Conservation (phyloP, 1,139 yeast species). For the Geotrichum citri-aurantii region DNA sequence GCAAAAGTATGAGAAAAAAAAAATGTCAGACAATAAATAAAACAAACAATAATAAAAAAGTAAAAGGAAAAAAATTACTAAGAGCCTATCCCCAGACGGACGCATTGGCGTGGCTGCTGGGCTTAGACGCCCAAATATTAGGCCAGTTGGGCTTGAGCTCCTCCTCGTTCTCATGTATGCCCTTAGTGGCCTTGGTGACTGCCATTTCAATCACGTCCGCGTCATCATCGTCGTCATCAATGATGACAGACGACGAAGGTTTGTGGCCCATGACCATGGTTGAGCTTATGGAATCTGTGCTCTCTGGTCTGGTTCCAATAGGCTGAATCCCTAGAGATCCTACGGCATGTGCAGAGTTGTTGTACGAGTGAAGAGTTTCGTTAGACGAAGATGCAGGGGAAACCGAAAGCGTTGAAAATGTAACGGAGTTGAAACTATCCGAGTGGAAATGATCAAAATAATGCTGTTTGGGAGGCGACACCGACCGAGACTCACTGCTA, state of each 20-base stretch:
- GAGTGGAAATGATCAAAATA: slow-evolving; percentile 2
- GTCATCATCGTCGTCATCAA: slow-evolving; percentile 8
- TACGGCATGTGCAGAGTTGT: background rate
- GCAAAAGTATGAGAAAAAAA: background rate
- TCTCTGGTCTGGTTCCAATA: slow-evolving; percentile 8
- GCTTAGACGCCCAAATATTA: slow-evolving; percentile 14
- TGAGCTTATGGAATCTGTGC: slow-evolving; percentile 4
- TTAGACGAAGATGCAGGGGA: slow-evolving; percentile 13
- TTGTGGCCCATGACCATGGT: background rate
- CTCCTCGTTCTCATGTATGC: background rate
- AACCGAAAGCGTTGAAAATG: slow-evolving; percentile 9
- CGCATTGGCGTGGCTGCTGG: slow-evolving; percentile 1
- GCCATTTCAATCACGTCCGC: slow-evolving; percentile 6
- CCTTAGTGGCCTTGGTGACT: background rate
- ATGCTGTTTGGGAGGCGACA: slow-evolving; percentile 8
- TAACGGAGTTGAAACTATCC: slow-evolving; percentile 2
- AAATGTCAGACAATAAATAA: background rate
- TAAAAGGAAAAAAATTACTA: background rate
- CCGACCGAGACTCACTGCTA: slow-evolving; percentile 5
- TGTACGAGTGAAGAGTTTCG: slow-evolving; percentile 4
- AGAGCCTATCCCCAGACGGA: slow-evolving; percentile 11
- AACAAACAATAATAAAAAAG: background rate
- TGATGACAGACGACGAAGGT: slow-evolving; percentile 4
- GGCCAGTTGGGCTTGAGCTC: slow-evolving; percentile 6
- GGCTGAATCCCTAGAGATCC: slow-evolving; percentile 2